Conservation (phyloP, 345 rosid genomes). For the Gossypium rotundifolium region DNA sequence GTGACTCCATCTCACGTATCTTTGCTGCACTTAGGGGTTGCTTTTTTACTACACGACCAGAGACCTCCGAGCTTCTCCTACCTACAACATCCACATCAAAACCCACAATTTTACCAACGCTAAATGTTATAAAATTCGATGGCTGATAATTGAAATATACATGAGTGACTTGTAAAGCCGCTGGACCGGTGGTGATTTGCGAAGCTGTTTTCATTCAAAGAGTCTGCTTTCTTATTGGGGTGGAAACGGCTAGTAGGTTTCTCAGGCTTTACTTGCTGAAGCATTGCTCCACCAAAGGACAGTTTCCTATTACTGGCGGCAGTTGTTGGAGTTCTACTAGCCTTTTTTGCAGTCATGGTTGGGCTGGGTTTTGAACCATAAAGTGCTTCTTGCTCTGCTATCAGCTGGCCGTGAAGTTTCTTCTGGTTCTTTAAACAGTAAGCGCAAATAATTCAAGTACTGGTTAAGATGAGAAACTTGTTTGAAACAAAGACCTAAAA, state of each 20-base stretch:
- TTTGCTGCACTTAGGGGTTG: constrained; percentile 25
- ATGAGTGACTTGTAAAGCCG: constrained; percentile 17
- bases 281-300: constrained; percentile 60
- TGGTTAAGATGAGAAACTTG: background rate
- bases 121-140: background rate
- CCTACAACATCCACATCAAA: constrained; percentile 22
- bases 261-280: constrained; percentile 40
- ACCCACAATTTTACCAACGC: background rate
- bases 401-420: constrained; percentile 54
- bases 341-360: constrained; percentile 44
- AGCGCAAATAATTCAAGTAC: constrained; percentile 8
- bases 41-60: constrained; percentile 36
- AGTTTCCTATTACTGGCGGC: constrained; percentile 42
- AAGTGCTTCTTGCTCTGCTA: constrained; percentile 53
- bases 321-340: constrained; percentile 31
- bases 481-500: background rate
- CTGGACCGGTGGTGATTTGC: constrained; percentile 22
- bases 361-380: constrained; percentile 71
- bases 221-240: constrained; percentile 24
- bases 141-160: constrained; percentile 13
- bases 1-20: constrained; percentile 22
- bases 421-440: constrained; percentile 44
- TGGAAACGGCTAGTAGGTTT: constrained; percentile 20
- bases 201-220: constrained; percentile 23
- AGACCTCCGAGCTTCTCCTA: constrained; percentile 50